Evolutionary conservation across 1,284 basidiomycete genomes (phyloP).

Genomic region (Vanrija humicola): DNA sequence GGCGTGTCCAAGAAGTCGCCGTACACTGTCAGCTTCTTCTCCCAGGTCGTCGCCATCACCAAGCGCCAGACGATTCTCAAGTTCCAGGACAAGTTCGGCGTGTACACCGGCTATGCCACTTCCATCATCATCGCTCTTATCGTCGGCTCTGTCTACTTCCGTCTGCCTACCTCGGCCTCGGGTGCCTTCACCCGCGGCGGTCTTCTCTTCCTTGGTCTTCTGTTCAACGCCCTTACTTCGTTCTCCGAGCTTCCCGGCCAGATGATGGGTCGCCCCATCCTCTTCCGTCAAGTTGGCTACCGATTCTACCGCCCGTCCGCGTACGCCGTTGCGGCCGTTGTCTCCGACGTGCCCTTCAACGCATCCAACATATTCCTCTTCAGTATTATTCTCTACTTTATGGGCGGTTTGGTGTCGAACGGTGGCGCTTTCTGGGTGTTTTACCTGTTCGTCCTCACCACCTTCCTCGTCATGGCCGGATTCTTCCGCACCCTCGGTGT

Average conservation of each 20-base stretch:
- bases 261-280: conserved; percentile 66
- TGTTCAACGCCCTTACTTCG: conserved; percentile 57
- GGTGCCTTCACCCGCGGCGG: conserved; percentile 85
- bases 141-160: conserved; percentile 69
- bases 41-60: conserved; percentile 68
- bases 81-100: conserved; percentile 76
- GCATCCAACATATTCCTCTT: conserved; percentile 52
- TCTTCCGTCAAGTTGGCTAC: conserved; percentile 63
- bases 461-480: conserved; percentile 52
- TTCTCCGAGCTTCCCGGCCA: conserved; percentile 57
- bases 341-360: conserved; percentile 54
- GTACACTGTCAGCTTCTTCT: conserved; percentile 75
- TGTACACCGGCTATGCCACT: conserved; percentile 65
- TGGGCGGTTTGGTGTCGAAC: conserved; percentile 47
- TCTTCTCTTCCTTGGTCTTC: conserved; percentile 69
- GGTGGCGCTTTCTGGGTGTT: conserved; percentile 53
- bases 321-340: conserved; percentile 41
- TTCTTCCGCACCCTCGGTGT: conserved; percentile 51
- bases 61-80: conserved; percentile 67
- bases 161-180: conserved; percentile 65
- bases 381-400: conserved; percentile 51
- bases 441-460: conserved; percentile 43
- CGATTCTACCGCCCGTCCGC: conserved; percentile 68
- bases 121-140: conserved; percentile 60
- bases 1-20: conserved; percentile 79